Evolutionary conservation across 78 protist species (phyloP).

Genomic region (Guillardia theta): DNA sequence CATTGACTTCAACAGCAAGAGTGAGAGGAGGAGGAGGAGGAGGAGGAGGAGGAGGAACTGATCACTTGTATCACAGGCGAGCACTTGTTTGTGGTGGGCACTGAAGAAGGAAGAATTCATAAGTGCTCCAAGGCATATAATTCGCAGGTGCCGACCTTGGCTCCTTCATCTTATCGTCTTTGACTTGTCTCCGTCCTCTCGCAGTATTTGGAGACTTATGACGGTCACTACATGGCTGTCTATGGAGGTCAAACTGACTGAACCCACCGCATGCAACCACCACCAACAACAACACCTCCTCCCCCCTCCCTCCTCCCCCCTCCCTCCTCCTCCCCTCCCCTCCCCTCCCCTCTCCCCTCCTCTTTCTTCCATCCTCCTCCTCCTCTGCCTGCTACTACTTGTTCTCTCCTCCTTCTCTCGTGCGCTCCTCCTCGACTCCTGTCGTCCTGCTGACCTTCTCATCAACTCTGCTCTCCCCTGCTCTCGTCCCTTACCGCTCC

Average conservation of each 20-base stretch:
- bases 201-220: constrained; percentile 66
- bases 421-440: neutral
- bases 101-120: constrained; percentile 77
- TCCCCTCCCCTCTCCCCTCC: neutral
- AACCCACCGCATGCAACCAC: neutral
- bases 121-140: constrained; percentile 81
- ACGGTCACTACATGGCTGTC: constrained; percentile 76
- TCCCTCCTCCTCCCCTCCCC: neutral
- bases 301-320: neutral
- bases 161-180: no score
- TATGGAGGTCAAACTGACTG: constrained; percentile 49
- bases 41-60: no score
- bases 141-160: neutral
- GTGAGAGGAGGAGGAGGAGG: no score
- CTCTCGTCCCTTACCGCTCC: neutral
- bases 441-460: no score
- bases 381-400: neutral
- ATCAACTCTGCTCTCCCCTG: no score
- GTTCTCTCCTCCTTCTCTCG: neutral
- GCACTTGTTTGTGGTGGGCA: constrained; percentile 77
- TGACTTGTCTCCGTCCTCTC: no score
- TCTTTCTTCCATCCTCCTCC: no score
- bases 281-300: neutral
- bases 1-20: constrained; percentile 62
- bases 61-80: no score